Base-by-base conservation (phyloP, 1,284 basidiomycete genomes). In the Ustilago cynodontis region DNA sequence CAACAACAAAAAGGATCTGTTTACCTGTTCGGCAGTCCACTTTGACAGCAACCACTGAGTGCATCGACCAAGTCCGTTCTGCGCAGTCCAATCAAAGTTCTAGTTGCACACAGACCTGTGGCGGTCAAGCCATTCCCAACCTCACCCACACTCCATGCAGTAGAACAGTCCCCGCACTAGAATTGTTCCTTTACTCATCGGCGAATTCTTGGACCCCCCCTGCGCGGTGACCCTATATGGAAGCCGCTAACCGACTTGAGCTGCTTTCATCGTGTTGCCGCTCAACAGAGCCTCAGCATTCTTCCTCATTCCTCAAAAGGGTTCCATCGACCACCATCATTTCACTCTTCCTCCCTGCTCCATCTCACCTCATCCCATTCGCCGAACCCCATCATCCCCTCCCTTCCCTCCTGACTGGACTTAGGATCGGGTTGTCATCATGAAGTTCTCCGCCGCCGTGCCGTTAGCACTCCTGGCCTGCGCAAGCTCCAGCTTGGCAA, bases 381-480 rank as follows among this genome's bases (percentile, higher is more conserved):
- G 11, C 45, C n/a, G n/a, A 18, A 33, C 37, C 35, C 18, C 35
- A 22, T 33, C 35, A 22, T 26, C 22, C 47, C 29, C 31, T 22
- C 37, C 6, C 8, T n/a, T 33, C 31, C 5, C 6, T 5, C 31
- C 31, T 26, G 24, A 20, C 20, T 31, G 28, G n/a, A 29, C n/a
- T 0, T 16, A 55, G 20, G 26, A 57, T 33, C 29, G 22, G 28
- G 31, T n/a, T n/a, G n/a, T 18, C 47, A 31, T 22, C 45, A 73
- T 73, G 71, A 68, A 73, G 55, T 43, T 73, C 54, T 65, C 61
- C 20, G 43, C 65, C n/a, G 18, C 69, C 11, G 37, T 69, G 51
- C 66, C 71, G 4, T 22, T 68, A 24, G 71, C 66, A 10, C 56
- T 52, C 0, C 28, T 74, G 37, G 66, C 71, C 13, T 69, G 43